Evolutionary conservation across 805 yeast genomes (phyloP).

Genomic region (Candida chauliodis): DNA sequence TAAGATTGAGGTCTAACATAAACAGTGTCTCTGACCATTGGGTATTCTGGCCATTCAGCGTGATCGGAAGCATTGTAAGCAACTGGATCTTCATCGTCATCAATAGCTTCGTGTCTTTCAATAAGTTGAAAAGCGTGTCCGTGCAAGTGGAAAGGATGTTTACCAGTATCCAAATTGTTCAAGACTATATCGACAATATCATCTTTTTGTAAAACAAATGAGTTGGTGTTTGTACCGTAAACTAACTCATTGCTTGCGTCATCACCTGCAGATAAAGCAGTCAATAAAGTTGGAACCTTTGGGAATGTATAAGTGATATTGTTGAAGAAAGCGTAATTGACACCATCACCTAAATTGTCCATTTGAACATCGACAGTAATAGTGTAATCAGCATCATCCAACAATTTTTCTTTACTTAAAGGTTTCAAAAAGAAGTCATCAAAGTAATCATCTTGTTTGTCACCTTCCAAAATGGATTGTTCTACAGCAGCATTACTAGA

Average conservation of each 20-base stretch:
- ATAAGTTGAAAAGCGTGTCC: slow-evolving; percentile 70
- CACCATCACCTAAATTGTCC: slow-evolving; percentile 71
- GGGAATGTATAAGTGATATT: slow-evolving; percentile 62
- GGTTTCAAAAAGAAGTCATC: slow-evolving; percentile 84
- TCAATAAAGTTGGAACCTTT: slow-evolving; percentile 64
- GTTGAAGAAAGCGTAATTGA: slow-evolving; percentile 75
- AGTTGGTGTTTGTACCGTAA: slow-evolving; percentile 70
- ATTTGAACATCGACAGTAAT: slow-evolving; percentile 57
- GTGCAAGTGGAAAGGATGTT: slow-evolving; percentile 77
- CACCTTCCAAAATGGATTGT: slow-evolving; percentile 14
- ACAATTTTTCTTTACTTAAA: slow-evolving; percentile 44
- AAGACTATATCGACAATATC: slow-evolving; percentile 73
- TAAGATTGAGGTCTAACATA: slow-evolving; percentile 65
- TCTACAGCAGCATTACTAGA: slow-evolving; percentile 23
- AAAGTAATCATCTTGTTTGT: slow-evolving; percentile 35
- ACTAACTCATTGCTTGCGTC: slow-evolving; percentile 55
- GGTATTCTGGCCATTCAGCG: slow-evolving; percentile 51
- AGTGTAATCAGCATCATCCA: slow-evolving; percentile 58
- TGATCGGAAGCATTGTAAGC: slow-evolving; percentile 37
- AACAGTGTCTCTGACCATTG: slow-evolving; percentile 68
- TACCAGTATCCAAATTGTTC: slow-evolving; percentile 76
- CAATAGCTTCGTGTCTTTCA: slow-evolving; percentile 47
- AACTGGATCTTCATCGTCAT: slow-evolving; percentile 53
- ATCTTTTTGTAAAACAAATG: slow-evolving; percentile 54
- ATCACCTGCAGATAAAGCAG: slow-evolving; percentile 61